Percentiles rank a stretch among this genome's conserved stretches.
Conservation (phyloP, 2,329 filamentous ascomycete species). For the Trichoderma atrobrunneum region DNA sequence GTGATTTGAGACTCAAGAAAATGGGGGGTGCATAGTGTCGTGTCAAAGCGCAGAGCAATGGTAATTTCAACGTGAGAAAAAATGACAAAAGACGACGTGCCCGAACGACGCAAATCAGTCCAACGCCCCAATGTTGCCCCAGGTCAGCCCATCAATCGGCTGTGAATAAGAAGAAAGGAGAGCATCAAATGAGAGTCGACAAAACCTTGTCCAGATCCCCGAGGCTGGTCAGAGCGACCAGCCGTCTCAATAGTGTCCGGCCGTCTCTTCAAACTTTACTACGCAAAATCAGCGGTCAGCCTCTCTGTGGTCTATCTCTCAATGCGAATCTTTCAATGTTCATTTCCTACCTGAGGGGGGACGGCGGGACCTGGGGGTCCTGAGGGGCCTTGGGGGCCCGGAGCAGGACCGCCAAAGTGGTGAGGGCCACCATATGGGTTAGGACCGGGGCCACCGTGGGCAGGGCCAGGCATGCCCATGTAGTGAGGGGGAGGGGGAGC, state of each 20-base stretch:
- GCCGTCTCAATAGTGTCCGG: conserved; percentile 16
- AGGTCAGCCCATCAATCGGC: conserved; percentile 25
- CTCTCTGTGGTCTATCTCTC: not conserved
- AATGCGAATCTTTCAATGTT: not conserved
- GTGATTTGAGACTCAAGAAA: conserved; percentile 36
- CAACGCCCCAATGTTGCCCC: conserved; percentile 31
- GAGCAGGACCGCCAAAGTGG: conserved; percentile 35
- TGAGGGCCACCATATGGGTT: conserved; percentile 42
- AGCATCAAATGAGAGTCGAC: conserved; percentile 24
- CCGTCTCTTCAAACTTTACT: conserved; percentile 22
- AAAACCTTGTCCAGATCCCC: conserved; percentile 22
- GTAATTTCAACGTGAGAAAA: conserved; percentile 28
- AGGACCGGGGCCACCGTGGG: conserved; percentile 38
- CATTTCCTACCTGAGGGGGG: conserved; percentile 39
- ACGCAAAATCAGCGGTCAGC: not conserved
- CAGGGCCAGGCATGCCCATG: conserved; percentile 48
- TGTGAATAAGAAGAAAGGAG: conserved; percentile 26
- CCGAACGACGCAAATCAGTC: conserved; percentile 27
- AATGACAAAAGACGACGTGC: conserved; percentile 21
- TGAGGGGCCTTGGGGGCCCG: conserved; percentile 37
- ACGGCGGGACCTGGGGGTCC: conserved; percentile 37
- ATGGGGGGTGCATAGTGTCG: conserved; percentile 30
- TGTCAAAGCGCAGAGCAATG: conserved; percentile 34
- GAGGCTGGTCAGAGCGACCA: conserved; percentile 4
- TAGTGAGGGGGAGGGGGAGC: conserved; percentile 67